phyloP scores from a whole-genome alignment of 108 stramenopile species.

The Nitzschia sp. region DNA sequence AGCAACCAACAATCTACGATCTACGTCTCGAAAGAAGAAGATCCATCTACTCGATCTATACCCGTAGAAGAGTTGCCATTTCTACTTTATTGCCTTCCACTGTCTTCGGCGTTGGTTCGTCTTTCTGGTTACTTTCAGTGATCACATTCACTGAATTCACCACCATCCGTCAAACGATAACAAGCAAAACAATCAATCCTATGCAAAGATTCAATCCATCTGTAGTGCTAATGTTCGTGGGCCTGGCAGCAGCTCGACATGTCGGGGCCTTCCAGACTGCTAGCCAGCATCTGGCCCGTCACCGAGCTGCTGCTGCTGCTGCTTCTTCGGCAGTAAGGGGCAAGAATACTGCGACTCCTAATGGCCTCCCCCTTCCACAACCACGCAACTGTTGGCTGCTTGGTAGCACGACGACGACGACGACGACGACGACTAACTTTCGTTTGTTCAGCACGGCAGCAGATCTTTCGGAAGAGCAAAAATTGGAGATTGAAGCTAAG shows the following conservation, averaged over 20 bases:
- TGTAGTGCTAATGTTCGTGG: not conserved
- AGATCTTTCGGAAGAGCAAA: conserved; percentile 44
- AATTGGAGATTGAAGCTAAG: conserved; percentile 56
- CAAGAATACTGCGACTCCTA: not conserved
- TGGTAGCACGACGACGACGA: no score
- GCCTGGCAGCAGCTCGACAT: not conserved
- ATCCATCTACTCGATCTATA: no score
- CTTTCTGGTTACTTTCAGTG: not conserved
- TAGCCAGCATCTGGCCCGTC: not conserved
- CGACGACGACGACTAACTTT: no score
- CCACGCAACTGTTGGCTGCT: not conserved
- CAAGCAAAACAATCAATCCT: not conserved
- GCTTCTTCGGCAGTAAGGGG: not conserved
- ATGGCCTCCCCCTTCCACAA: no score
- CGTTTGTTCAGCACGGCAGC: conserved; percentile 29
- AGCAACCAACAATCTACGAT: no score
- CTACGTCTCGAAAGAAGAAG: no score
- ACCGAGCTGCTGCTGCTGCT: not conserved
- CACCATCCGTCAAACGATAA: not conserved
- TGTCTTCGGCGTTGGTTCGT: not conserved
- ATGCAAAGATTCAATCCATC: not conserved
- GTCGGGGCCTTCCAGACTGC: not conserved
- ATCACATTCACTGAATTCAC: not conserved
- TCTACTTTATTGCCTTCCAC: not conserved
- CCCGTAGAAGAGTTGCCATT: no score